Conservation (phyloP, 2,329 filamentous ascomycete genomes). For the Didymella keratinophila region DNA sequence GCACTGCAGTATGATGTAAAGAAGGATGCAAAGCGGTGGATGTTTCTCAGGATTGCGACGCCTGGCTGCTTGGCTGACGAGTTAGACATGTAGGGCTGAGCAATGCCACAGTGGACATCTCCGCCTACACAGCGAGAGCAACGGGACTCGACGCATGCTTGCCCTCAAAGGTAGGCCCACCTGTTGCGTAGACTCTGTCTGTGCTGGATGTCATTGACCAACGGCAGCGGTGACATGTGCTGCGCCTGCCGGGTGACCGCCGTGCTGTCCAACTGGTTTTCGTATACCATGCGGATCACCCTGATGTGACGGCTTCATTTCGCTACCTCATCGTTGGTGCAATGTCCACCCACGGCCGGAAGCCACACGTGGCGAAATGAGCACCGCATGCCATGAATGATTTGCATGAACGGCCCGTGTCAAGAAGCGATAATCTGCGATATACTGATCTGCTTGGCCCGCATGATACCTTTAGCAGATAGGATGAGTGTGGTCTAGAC, state of each 20-base stretch:
- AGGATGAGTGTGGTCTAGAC: constrained; percentile 6
- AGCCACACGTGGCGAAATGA: background rate
- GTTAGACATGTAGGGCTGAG: background rate
- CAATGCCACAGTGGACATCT: background rate
- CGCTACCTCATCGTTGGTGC: background rate
- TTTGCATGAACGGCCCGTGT: background rate
- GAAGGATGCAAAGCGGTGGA: background rate
- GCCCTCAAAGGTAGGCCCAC: background rate
- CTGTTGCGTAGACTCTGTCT: background rate
- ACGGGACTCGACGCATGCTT: background rate
- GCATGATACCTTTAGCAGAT: background rate
- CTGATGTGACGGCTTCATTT: constrained; percentile 7
- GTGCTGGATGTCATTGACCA: background rate
- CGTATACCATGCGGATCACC: background rate
- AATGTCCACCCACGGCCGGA: background rate
- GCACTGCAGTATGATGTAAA: constrained; percentile 11
- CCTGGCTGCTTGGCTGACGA: constrained; percentile 12
- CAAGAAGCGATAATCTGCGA: background rate
- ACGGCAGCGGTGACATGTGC: background rate
- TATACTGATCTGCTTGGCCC: constrained; percentile 1
- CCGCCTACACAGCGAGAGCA: background rate
- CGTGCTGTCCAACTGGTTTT: background rate
- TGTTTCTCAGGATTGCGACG: constrained; percentile 9
- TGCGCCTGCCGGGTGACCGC: background rate
- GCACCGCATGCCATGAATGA: background rate